phyloP scores from a whole-genome alignment of 257 asterid species.

The Jacaranda mimosifolia region DNA sequence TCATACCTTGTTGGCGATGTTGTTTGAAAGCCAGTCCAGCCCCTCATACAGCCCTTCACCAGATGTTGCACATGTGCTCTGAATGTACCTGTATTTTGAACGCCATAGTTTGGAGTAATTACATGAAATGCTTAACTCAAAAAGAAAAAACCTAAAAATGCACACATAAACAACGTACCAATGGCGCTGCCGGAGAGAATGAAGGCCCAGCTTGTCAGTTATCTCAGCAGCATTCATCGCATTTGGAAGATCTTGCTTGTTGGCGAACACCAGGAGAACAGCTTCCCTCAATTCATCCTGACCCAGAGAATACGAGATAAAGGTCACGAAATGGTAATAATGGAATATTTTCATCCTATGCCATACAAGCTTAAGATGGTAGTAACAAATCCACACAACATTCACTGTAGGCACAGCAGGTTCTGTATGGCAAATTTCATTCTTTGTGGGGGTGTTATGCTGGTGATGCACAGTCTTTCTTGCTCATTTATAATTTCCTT shows the following conservation, averaged over 20 bases:
- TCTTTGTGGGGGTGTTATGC: background rate
- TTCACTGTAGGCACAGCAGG: background rate
- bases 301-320: background rate
- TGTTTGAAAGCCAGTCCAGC: conserved; percentile 60
- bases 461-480: background rate
- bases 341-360: background rate
- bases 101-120: background rate
- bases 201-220: conserved; percentile 75
- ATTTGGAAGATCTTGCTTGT: conserved; percentile 77
- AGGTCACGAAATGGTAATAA: conserved; percentile 1
- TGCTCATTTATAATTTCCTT: background rate
- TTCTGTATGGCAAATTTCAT: background rate
- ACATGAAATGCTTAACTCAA: background rate
- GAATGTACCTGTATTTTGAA: conserved; percentile 52
- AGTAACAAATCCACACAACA: background rate
- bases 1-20: conserved; percentile 55
- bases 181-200: conserved; percentile 70
- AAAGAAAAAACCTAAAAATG: background rate
- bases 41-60: conserved; percentile 62
- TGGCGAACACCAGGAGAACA: conserved; percentile 67
- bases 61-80: conserved; percentile 60
- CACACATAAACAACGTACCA: conserved; percentile 42
- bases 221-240: conserved; percentile 77
- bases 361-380: background rate
- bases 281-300: conserved; percentile 72